Conservation (phyloP, 192 early-diverging fungal species). For the Coemansia sp. region DNA sequence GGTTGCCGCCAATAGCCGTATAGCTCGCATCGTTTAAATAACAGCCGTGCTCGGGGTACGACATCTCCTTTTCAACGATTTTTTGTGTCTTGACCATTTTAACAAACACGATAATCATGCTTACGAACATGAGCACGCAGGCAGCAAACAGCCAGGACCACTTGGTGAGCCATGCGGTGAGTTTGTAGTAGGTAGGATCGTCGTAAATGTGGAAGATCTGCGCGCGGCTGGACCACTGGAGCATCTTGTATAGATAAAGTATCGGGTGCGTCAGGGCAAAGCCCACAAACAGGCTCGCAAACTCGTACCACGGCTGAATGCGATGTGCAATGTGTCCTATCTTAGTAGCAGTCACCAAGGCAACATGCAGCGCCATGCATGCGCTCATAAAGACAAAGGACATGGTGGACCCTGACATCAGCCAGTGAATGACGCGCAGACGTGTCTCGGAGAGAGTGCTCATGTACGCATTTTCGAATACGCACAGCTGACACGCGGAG, state of each 20-base stretch:
- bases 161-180: slow-evolving; percentile 37
- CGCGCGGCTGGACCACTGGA: slow-evolving; percentile 23
- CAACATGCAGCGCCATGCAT: slow-evolving; percentile 25
- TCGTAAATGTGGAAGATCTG: slow-evolving; percentile 36
- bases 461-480: slow-evolving; percentile 39
- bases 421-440: slow-evolving; percentile 42
- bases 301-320: slow-evolving; percentile 32
- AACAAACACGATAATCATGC: background rate
- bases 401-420: slow-evolving; percentile 35
- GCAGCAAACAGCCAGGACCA: slow-evolving; percentile 35
- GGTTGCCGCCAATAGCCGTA: background rate
- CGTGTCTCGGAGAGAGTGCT: slow-evolving; percentile 18
- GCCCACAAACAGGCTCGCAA: slow-evolving; percentile 23
- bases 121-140: slow-evolving; percentile 13
- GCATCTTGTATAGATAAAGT: slow-evolving; percentile 32
- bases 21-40: background rate
- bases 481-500: slow-evolving; percentile 36
- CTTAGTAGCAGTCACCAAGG: slow-evolving; percentile 1
- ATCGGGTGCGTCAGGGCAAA: slow-evolving; percentile 41
- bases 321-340: slow-evolving; percentile 8
- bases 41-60: background rate
- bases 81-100: background rate
- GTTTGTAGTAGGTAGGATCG: slow-evolving; percentile 19
- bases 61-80: background rate
- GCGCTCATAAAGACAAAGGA: slow-evolving; percentile 29